Conservation (phyloP, 805 yeast genomes). For the Barnettozyma californica region DNA sequence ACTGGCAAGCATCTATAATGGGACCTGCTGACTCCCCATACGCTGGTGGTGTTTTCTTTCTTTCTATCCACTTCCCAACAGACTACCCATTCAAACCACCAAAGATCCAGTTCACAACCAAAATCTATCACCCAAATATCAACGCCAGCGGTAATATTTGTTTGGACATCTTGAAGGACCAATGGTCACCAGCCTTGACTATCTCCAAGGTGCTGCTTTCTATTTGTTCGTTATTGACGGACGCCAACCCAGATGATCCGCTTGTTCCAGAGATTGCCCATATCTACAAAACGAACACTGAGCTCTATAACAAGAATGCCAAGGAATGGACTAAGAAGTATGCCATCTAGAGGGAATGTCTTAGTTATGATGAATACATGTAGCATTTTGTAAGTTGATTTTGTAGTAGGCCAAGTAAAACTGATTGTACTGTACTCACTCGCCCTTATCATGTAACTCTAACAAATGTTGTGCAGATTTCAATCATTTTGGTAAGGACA, state of each 20-base stretch:
- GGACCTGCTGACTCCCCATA: slow-evolving; percentile 95
- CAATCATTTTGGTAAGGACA: slow-evolving; percentile 1
- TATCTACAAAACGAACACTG: slow-evolving; percentile 87
- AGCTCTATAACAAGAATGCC: slow-evolving; percentile 94
- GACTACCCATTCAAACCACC: slow-evolving; percentile 99
- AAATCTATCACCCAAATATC: slow-evolving; percentile 90
- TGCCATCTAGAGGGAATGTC: slow-evolving; percentile 51
- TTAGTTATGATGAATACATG: slow-evolving; percentile 1
- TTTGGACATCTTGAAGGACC: slow-evolving; percentile 90
- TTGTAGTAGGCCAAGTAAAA: background rate
- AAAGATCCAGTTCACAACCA: slow-evolving; percentile 63
- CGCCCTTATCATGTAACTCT: too few species aligned
- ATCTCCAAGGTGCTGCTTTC: slow-evolving; percentile 92
- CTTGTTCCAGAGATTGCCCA: slow-evolving; percentile 98
- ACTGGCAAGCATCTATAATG: slow-evolving; percentile 99
- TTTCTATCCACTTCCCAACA: slow-evolving; percentile 96
- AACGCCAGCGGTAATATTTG: slow-evolving; percentile 89
- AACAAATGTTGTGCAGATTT: background rate
- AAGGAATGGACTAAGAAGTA: slow-evolving; percentile 98
- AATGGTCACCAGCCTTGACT: slow-evolving; percentile 98
- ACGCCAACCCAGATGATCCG: slow-evolving; percentile 99
- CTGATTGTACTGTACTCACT: too few species aligned
- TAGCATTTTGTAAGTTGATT: slow-evolving; percentile 4
- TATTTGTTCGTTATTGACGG: slow-evolving; percentile 91
- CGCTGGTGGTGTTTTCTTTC: slow-evolving; percentile 91